Evolutionary conservation across 2,329 filamentous ascomycete genomes (phyloP), one percentile per base, ranked within the genome.

Genomic region (Mycosphaerella sp.): DNA sequence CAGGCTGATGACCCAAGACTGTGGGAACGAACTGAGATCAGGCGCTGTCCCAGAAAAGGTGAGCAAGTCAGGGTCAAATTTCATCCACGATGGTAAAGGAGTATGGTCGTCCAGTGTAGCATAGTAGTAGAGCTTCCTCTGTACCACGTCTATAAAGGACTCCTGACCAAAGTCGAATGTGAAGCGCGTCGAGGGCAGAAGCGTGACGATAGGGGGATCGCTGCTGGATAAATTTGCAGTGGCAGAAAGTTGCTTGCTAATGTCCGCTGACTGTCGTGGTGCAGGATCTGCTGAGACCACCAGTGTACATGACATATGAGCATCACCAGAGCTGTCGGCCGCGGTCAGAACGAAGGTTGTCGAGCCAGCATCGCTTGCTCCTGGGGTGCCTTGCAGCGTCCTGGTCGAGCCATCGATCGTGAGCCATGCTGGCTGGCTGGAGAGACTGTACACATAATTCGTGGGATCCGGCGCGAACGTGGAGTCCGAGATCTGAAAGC

Each of bases 11-110:
- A 77, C 77, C 62, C 89, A 93, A 0, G 73, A 78, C 63, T 94
- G 85, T 3, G 88, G 84, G 6, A 82, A 81, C 28, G 84, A 79
- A 52, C 79, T 77, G 41, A 82, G 74, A 0, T 81, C 71, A 1
- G 88, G 89, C 1, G 85, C 85, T 30, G 71, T 79, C 18, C 89
- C 89, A 1, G 78, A 79, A 61, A 95, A 94, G 0, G 75, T 76
- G 35, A 95, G 71, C 0, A 69, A 74, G 1, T 65, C 65, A 1
- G 78, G 65, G 59, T 93, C 79, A 62, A 95, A 95, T n/a, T 72
- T 72, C 40, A 95, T 73, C 89, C 89, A 95, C 0, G 88, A 84
- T 16, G 89, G 89, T 32, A 95, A 72, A 32, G 89, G 89, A n/a
- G 86, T 87, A 62, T 87, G 86, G 62, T 91, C 79, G 4, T 75